Base-by-base conservation (phyloP, 129 eudicot species). In the Pseudognaphalium luteoalbum region DNA sequence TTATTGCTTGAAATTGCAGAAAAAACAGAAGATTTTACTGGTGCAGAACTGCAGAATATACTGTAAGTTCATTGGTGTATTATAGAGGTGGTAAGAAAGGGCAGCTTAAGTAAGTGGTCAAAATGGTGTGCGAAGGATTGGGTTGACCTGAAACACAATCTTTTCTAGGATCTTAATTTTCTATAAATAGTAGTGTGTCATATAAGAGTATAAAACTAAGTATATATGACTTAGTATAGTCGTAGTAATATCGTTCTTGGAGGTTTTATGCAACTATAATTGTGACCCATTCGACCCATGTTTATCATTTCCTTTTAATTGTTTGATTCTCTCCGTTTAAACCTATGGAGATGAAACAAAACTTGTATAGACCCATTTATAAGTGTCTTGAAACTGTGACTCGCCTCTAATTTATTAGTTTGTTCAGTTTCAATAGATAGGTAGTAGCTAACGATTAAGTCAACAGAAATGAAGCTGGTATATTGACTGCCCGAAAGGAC, bases 41-140 rank as follows among this genome's bases (percentile, higher is more conserved):
- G 98, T 67, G 98, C 98, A 62, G 98, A 93, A 72, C 85, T 93
- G 86, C 96, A 88, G 89, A 93, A 93, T 80, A 87, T 93, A 83
- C 85, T 93, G 97, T 88, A 91, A 74, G 25, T 65, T 51, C 30
- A 10, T 65, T 35, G 7, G 8, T 50, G 50, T 37, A 32, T 50
- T 42, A 30, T 72, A 57, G 65, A 71, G 21, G 65, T 29, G 29
- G 32, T 42, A 32, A 47, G 54, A 54, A 54, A 51, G n/a, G 65
- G 42, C 37, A 17, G 62, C 28, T 70, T 50, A 29, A 17, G 25
- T 50, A 14, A 59, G 30, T 0, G 19, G 47, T 32, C 5, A 22
- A 54, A 30, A 52, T 52, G 6, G 65, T 7, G 7, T 11, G 1
- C 42, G 1, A 71, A 30, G 63, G 75, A 29, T 50, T 25, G 75